These are phyloP conservation scores for Tolypocladium ophioglossoides DNA, from an alignment of 2,329 filamentous ascomycete species.

Conservation along the genomic window DNA sequence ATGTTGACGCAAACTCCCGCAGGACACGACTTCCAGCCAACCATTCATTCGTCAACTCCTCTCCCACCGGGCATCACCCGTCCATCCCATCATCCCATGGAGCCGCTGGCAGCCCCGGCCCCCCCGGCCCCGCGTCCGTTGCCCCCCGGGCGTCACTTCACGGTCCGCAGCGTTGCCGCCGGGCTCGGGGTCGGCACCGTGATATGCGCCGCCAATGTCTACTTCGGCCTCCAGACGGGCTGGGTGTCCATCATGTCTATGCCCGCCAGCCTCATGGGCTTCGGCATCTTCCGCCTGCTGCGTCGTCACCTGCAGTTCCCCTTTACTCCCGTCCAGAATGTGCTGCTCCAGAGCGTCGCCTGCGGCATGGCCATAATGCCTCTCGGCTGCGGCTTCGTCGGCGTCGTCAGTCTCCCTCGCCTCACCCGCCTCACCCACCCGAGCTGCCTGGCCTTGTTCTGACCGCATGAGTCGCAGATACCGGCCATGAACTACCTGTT, in stretches of 20 bases:
- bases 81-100: neutral
- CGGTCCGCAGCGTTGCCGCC: conserved; percentile 65
- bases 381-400: conserved; percentile 88
- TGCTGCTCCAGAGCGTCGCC: conserved; percentile 90
- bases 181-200: conserved; percentile 78
- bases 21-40: neutral
- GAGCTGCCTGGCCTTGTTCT: neutral
- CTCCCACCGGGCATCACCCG: neutral
- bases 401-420: conserved; percentile 46
- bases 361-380: conserved; percentile 96
- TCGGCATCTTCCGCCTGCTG: conserved; percentile 80
- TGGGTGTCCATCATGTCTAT: conserved; percentile 82
- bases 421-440: neutral
- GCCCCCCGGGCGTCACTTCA: conserved; percentile 60
- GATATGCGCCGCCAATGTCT: conserved; percentile 96
- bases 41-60: too few species aligned
- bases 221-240: conserved; percentile 88
- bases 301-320: conserved; percentile 63
- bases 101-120: neutral
- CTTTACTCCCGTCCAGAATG: conserved; percentile 92
- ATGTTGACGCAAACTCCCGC: neutral
- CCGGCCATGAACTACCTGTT: conserved; percentile 86
- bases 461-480: conserved; percentile 33
- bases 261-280: conserved; percentile 89
- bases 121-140: conserved; percentile 9